Base-by-base conservation (phyloP, 164 flowering plant species). In the Saururus chinensis region DNA sequence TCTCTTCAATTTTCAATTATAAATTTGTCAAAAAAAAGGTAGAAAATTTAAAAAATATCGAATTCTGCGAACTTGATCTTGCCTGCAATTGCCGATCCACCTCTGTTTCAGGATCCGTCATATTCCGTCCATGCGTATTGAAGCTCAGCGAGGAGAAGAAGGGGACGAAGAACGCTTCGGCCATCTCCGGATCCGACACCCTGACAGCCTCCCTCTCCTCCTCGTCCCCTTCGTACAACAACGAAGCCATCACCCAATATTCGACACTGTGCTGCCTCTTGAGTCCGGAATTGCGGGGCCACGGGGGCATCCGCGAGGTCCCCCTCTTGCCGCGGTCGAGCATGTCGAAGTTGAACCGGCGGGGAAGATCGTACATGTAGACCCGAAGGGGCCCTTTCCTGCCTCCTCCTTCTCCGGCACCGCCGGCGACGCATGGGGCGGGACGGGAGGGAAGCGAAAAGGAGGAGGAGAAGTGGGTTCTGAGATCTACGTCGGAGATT, bases 81-180 rank as follows among this genome's bases (percentile, higher is more conserved):
- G 87, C 96, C 92, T 89, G 95, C 76, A 89, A 73, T 65, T 82
- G 78, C 56, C 73, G 77, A 72, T 93, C 99, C 12, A 78, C 45
- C 71, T 82, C 81, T 1, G 95, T 85, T 3, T 65, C 85, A 0
- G 91, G 89, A 76, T 90, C 96, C 26, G 89, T 87, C 99, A 88
- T 90, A 51, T 68, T 77, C 48, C 75, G 82, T 0, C 95, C 97
- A 52, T 93, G 91, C 0, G 84, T 79, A 56, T 91, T 87, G 62
- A 87, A 88, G 67, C 99, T 95, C 75, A 82, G 59, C 0, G 96
- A 88, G n/a, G 97, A 91, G 64, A 95, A 95, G 58, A 95, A 95
- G 0, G 97, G 96, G 66, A 93, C 91, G 52, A 82, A 95, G 76
- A 95, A 95, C 58, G 68, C 87, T 19, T 91, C 92, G 30, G 99